These are phyloP conservation scores for Ajuga chamaepitys DNA, from an alignment of 257 asterid species.

Conservation along the genomic window DNA sequence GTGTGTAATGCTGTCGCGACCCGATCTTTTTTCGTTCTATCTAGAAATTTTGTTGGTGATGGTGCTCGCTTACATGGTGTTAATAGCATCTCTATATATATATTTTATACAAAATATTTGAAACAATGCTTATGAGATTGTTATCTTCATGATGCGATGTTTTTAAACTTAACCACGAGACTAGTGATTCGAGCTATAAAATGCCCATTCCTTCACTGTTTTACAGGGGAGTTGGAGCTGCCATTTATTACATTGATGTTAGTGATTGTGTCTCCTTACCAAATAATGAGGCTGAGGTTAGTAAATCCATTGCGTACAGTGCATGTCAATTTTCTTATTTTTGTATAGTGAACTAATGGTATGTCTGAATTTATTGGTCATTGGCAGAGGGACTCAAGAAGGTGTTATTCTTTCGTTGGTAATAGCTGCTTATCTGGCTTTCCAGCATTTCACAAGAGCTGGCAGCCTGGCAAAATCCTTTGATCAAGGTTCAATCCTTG, in stretches of 20 bases:
- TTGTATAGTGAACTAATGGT: background rate
- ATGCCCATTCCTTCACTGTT: conserved; percentile 2
- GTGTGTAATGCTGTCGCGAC: background rate
- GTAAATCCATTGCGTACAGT: conserved; percentile 14
- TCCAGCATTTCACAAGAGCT: conserved; percentile 69
- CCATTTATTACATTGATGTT: conserved; percentile 59
- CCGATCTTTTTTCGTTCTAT: background rate
- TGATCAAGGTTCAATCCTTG: conserved; percentile 75
- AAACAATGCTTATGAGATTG: background rate
- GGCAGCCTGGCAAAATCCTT: conserved; percentile 67
- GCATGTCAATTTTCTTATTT: too few species aligned
- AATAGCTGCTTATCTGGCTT: conserved; percentile 81
- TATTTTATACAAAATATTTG: background rate
- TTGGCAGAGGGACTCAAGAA: conserved; percentile 77
- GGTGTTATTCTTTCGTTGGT: conserved; percentile 61
- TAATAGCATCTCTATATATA: background rate
- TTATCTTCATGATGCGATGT: background rate
- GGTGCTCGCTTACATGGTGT: background rate
- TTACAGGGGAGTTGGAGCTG: conserved; percentile 75
- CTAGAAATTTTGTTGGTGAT: background rate
- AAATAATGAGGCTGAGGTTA: conserved; percentile 69
- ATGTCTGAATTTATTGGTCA: conserved; percentile 17
- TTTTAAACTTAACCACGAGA: background rate
- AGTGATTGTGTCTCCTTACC: conserved; percentile 69
- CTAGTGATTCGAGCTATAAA: background rate